Conservation (phyloP, 192 early-diverging fungal genomes). For the Gryganskiella cystojenkinii region DNA sequence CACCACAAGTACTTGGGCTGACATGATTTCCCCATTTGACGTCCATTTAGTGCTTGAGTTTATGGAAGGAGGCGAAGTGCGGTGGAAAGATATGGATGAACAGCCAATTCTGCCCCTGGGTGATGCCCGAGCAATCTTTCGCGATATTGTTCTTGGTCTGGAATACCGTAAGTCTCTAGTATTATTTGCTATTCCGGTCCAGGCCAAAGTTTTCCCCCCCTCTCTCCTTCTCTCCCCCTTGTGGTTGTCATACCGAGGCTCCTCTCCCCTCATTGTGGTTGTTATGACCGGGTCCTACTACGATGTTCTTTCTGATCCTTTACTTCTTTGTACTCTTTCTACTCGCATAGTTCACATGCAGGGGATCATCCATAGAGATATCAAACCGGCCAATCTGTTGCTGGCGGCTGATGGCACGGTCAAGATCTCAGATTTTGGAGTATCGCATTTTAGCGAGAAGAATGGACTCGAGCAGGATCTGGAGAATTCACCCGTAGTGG, state of each 20-base stretch:
- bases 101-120: slow-evolving; percentile 72
- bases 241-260: background rate
- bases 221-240: background rate
- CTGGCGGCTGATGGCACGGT: slow-evolving; percentile 76
- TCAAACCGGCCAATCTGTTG: slow-evolving; percentile 97
- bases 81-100: slow-evolving; percentile 79
- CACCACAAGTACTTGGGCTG: background rate
- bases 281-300: too few relatives aligned
- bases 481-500: slow-evolving; percentile 49
- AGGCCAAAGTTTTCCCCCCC: background rate
- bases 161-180: slow-evolving; percentile 79
- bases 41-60: slow-evolving; percentile 91
- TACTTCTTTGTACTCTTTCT: background rate
- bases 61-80: slow-evolving; percentile 91
- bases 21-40: too few relatives aligned
- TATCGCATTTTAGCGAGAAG: slow-evolving; percentile 82
- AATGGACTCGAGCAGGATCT: slow-evolving; percentile 49
- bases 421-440: slow-evolving; percentile 99
- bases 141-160: slow-evolving; percentile 89
- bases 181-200: background rate
- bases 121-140: slow-evolving; percentile 81
- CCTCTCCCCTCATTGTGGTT: background rate
- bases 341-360: slow-evolving; percentile 81
- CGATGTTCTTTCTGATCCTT: background rate
- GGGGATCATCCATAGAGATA: slow-evolving; percentile 97